Percentiles rank a stretch among this genome's conserved stretches.
Conservation (phyloP, 1,284 basidiomycete species). For the Afroboletus lepidellus region DNA sequence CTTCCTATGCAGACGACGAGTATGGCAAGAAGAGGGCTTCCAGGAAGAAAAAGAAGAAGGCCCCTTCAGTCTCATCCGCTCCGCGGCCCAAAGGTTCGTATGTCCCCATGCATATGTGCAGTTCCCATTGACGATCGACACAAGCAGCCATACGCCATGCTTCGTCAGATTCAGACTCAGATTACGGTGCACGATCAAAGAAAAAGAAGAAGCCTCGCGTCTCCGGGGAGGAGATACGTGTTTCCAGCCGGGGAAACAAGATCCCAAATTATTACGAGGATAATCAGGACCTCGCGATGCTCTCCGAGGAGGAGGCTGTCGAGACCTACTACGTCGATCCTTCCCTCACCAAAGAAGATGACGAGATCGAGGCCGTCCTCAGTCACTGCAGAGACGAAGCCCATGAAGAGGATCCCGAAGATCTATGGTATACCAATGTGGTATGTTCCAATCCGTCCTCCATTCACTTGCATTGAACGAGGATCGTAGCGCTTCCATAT, state of each 20-base stretch:
- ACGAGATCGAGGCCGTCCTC: slow-evolving; percentile 89
- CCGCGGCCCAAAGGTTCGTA: slow-evolving; percentile 58
- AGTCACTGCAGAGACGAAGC: slow-evolving; percentile 82
- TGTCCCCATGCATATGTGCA: slow-evolving; percentile 13
- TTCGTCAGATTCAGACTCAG: slow-evolving; percentile 79
- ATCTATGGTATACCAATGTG: slow-evolving; percentile 83
- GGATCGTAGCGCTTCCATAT: slow-evolving; percentile 82
- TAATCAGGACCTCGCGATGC: slow-evolving; percentile 77
- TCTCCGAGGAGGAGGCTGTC: slow-evolving; percentile 60
- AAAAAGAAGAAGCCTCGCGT: slow-evolving; percentile 75
- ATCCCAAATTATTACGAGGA: slow-evolving; percentile 86
- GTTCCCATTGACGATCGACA: slow-evolving; percentile 33
- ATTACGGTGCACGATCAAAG: slow-evolving; percentile 83
- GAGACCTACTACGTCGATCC: slow-evolving; percentile 56
- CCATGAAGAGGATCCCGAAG: slow-evolving; percentile 70
- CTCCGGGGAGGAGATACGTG: slow-evolving; percentile 68
- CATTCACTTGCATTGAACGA: slow-evolving; percentile 2
- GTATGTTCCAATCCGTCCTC: slow-evolving; percentile 39
- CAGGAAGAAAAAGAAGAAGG: slow-evolving; percentile 63
- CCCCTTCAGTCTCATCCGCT: slow-evolving; percentile 41
- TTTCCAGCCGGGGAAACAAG: slow-evolving; percentile 78
- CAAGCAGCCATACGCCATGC: slow-evolving; percentile 46
- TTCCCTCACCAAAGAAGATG: slow-evolving; percentile 64
- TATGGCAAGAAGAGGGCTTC: slow-evolving; percentile 66
- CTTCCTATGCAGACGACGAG: slow-evolving; percentile 74